Conservation (phyloP, 768 basidiomycete species). For the Solioccasus polychromus region DNA sequence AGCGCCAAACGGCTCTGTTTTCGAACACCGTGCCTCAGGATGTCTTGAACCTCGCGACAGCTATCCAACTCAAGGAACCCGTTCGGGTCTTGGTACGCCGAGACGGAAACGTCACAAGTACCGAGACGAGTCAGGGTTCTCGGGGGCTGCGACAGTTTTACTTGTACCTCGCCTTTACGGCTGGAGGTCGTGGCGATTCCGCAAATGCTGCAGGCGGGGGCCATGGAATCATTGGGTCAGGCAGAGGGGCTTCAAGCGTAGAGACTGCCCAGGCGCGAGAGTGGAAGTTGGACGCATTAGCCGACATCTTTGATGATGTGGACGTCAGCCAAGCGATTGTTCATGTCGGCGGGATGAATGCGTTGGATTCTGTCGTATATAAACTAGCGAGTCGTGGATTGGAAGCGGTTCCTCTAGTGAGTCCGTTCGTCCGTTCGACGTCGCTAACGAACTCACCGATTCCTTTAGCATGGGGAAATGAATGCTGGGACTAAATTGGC, state of each 20-base stretch:
- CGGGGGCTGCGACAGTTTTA: slow-evolving; percentile 94
- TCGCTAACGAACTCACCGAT: slow-evolving; percentile 9
- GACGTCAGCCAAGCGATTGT: slow-evolving; percentile 80
- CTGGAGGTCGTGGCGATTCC: slow-evolving; percentile 69
- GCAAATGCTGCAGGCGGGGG: slow-evolving; percentile 48
- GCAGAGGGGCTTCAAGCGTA: slow-evolving; percentile 75
- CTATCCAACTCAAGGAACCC: slow-evolving; percentile 92
- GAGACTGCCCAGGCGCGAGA: slow-evolving; percentile 85
- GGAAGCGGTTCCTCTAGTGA: slow-evolving; percentile 85
- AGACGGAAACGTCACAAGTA: slow-evolving; percentile 75
- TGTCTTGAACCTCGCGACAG: slow-evolving; percentile 91
- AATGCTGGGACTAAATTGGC: slow-evolving; percentile 76
- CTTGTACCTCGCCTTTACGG: slow-evolving; percentile 92
- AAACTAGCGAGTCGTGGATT: slow-evolving; percentile 82
- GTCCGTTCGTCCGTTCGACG: slow-evolving; percentile 30
- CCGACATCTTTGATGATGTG: slow-evolving; percentile 86
- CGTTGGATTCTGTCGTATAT: slow-evolving; percentile 86
- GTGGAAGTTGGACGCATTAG: slow-evolving; percentile 92
- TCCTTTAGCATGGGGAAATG: slow-evolving; percentile 85
- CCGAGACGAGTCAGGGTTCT: slow-evolving; percentile 67
- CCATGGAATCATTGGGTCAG: slow-evolving; percentile 89
- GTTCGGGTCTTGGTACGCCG: slow-evolving; percentile 96
- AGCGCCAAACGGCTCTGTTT: slow-evolving; percentile 92
- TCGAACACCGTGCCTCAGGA: slow-evolving; percentile 98
- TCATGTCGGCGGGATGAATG: slow-evolving; percentile 84